Percentiles rank a stretch among this genome's conserved stretches.
Conservation (phyloP, 2,329 filamentous ascomycete species). For the Neofusicoccum sp. region DNA sequence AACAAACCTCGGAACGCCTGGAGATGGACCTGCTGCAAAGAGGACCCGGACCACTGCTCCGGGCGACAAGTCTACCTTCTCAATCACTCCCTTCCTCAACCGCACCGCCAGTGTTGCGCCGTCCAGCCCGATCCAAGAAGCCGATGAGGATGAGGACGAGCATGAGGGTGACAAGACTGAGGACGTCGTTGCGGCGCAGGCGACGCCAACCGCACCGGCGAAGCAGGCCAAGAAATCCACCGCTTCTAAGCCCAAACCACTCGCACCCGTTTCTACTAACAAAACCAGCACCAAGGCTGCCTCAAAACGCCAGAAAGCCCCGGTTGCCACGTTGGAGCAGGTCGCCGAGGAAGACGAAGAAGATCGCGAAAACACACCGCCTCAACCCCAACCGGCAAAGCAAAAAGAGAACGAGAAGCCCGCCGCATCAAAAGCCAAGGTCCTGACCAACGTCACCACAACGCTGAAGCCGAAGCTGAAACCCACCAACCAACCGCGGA, state of each 20-base stretch:
- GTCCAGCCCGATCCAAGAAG: conserved; percentile 40
- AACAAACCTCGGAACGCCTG: conserved; percentile 49
- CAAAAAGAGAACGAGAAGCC: conserved; percentile 29
- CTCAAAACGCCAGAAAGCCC: conserved; percentile 36
- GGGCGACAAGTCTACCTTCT: conserved; percentile 88
- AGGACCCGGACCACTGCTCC: conserved; percentile 55
- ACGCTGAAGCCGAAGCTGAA: conserved; percentile 36
- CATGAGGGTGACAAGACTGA: conserved; percentile 27
- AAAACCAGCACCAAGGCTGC: conserved; percentile 45
- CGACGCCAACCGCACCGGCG: conserved; percentile 29
- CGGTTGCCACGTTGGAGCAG: conserved; percentile 40
- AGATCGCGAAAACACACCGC: conserved; percentile 38
- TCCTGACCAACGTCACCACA: conserved; percentile 30
- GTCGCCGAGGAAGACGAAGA: conserved; percentile 42
- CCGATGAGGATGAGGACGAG: conserved; percentile 24
- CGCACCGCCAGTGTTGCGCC: conserved; percentile 61
- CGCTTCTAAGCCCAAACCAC: conserved; percentile 39
- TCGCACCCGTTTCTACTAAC: conserved; percentile 45
- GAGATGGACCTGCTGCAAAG: conserved; percentile 47
- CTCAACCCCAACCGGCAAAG: conserved; percentile 26
- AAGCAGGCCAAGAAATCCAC: conserved; percentile 31
- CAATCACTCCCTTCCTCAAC: conserved; percentile 90
- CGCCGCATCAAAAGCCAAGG: conserved; percentile 24
- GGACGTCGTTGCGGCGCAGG: conserved; percentile 28
- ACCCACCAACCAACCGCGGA: conserved; percentile 35